Evolutionary conservation across 148 eudicot genomes (phyloP), one percentile per base, ranked within the genome.

Genomic region (Euryodendron excelsum): DNA sequence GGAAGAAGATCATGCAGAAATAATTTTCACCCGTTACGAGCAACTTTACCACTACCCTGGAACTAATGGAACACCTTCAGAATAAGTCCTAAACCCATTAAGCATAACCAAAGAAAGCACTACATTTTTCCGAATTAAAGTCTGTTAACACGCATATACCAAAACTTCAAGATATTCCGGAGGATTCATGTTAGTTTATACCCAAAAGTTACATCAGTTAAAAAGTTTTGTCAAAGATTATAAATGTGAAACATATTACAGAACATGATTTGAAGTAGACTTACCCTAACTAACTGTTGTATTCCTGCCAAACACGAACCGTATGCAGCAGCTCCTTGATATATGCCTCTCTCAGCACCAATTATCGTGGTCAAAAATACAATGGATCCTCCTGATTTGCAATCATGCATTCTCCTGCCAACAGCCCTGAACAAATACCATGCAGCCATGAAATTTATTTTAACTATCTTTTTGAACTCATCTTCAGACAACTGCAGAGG

Each of bases 331-430:
- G 94, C 91, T 70, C 99, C 98, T 77, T 82, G 92, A 83, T 93
- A 95, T 69, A 95, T 21, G 65, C 99, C 99, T 86, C 98, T 89
- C 85, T 93, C 99, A 69, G 92, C 89, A 28, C 99, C 97, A 45
- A 84, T 87, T 77, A 93, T 79, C n/a, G 99, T 85, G 85, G 89
- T 91, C 88, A 93, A 39, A 73, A 95, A 86, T 48, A 93, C 90
- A 72, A 95, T 85, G 56, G 97, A 95, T 62, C 98, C 98, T 47
- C 97, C 97, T 47, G 91, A 77, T 73, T 88, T 89, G 69, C 90
- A 89, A 72, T 93, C 96, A 21, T 94, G 90, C 97, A 93, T 90
- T 84, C 84, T 86, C 74, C 69, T 83, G 10, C 90, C 94, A 77
- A 93, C 93, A 33, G 94, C 90, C 84, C 91, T 90, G 74, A 93